Evolutionary conservation across 371 early-diverging fungal species (phyloP).

Genomic region (Choanephora cucurbitarum): DNA sequence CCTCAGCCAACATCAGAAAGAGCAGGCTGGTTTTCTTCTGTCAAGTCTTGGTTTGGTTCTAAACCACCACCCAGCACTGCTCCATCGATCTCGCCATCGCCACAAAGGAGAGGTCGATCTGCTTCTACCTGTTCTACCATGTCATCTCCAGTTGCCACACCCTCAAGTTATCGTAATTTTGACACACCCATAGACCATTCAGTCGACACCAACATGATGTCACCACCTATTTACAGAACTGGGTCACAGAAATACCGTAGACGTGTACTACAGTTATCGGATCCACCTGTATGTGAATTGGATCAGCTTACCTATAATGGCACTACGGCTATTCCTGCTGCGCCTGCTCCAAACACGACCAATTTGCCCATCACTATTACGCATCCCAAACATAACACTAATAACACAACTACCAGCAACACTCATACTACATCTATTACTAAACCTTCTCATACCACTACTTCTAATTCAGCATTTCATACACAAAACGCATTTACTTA

Average conservation of each 20-base stretch:
- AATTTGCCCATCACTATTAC: no score
- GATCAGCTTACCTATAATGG: slow-evolving; percentile 38
- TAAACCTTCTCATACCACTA: not conserved
- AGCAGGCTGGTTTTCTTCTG: slow-evolving; percentile 46
- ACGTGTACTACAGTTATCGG: slow-evolving; percentile 30
- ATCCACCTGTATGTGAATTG: slow-evolving; percentile 37
- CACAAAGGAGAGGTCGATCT: slow-evolving; percentile 12
- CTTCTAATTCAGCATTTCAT: slow-evolving; percentile 4
- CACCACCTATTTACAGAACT: slow-evolving; percentile 32
- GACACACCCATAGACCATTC: slow-evolving; percentile 7
- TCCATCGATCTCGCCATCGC: slow-evolving; percentile 10
- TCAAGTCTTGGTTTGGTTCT: slow-evolving; percentile 52
- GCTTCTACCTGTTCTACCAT: slow-evolving; percentile 13
- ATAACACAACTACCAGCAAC: not conserved
- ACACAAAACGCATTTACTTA: not conserved
- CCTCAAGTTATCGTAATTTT: slow-evolving; percentile 20
- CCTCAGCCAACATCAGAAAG: slow-evolving; percentile 16
- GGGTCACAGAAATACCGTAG: slow-evolving; percentile 34
- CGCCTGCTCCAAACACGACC: no score
- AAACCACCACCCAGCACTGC: slow-evolving; percentile 16
- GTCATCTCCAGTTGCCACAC: slow-evolving; percentile 18
- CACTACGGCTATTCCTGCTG: slow-evolving; percentile 8
- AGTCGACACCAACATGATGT: slow-evolving; percentile 14
- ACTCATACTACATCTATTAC: not conserved
- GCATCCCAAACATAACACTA: not conserved